Conservation (phyloP, 805 yeast genomes). For the Saturnispora saitoi region DNA sequence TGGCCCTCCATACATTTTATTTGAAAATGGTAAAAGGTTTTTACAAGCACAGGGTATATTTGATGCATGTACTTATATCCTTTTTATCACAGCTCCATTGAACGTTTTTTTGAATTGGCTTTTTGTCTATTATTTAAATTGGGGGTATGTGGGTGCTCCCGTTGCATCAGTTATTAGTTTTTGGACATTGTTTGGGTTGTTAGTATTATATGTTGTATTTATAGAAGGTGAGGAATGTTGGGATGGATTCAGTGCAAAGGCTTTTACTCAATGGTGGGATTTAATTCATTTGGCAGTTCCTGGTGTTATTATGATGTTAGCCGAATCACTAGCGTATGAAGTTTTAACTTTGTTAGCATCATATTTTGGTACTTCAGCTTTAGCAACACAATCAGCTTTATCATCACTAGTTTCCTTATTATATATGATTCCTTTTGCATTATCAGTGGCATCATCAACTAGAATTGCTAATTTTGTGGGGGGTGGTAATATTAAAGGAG, state of each 20-base stretch:
- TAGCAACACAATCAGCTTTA: constrained; percentile 49
- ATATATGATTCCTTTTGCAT: constrained; percentile 50
- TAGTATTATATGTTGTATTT: constrained; percentile 45
- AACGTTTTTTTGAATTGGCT: constrained; percentile 58
- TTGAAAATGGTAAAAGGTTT: constrained; percentile 65
- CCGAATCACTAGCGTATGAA: constrained; percentile 52
- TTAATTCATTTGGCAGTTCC: constrained; percentile 41
- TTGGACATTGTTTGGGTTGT: constrained; percentile 55
- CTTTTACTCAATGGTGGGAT: constrained; percentile 31
- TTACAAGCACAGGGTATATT: constrained; percentile 73
- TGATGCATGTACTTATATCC: constrained; percentile 67
- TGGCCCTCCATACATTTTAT: constrained; percentile 64
- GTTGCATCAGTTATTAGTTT: constrained; percentile 61
- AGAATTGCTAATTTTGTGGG: constrained; percentile 50
- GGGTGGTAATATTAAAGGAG: constrained; percentile 26
- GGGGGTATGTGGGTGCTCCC: constrained; percentile 74
- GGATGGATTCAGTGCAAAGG: constrained; percentile 44
- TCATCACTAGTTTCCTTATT: constrained; percentile 44
- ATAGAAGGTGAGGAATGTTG: constrained; percentile 65
- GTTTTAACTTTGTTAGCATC: constrained; percentile 47
- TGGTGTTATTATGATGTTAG: constrained; percentile 46
- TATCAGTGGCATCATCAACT: constrained; percentile 47
- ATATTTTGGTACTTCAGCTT: constrained; percentile 41
- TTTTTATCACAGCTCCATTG: constrained; percentile 62
- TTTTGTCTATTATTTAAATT: constrained; percentile 54